Percentiles rank a stretch among this genome's conserved stretches.
phyloP scores from a whole-genome alignment of 345 rosid genomes.

The Hibiscus mutabilis region DNA sequence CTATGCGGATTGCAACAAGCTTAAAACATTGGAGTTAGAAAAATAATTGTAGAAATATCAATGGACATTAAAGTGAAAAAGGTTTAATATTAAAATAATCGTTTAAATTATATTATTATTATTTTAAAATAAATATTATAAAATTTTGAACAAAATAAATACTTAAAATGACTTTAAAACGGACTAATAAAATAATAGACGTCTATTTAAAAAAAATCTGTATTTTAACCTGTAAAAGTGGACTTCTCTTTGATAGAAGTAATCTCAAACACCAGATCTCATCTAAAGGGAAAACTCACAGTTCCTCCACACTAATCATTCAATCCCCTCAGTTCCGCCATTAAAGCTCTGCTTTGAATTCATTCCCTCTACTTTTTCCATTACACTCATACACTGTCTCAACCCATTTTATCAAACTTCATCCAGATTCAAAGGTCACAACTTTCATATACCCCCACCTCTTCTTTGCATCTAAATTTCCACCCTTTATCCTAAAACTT shows the following conservation, averaged over 20 bases:
- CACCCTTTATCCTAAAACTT: background rate
- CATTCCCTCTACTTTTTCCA: background rate
- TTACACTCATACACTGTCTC: background rate
- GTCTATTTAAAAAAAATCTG: too few relatives aligned
- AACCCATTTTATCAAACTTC: background rate
- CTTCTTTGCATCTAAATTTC: too few relatives aligned
- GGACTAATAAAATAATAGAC: too few relatives aligned
- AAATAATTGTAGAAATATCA: too few relatives aligned
- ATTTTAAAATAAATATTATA: too few relatives aligned
- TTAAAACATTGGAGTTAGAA: too few relatives aligned
- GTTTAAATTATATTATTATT: too few relatives aligned
- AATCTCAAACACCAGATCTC: background rate
- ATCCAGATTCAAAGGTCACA: slow-evolving; percentile 7
- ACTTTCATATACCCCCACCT: background rate
- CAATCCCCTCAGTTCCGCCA: slow-evolving; percentile 8
- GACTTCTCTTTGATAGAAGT: background rate
- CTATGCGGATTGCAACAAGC: too few relatives aligned
- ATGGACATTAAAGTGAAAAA: too few relatives aligned
- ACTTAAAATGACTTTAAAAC: too few relatives aligned
- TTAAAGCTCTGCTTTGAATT: slow-evolving; percentile 5
- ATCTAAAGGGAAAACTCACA: background rate
- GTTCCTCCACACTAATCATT: background rate
- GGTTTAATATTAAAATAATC: too few relatives aligned
- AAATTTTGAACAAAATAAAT: too few relatives aligned
- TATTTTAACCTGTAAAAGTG: background rate